Evolutionary conservation across 2,329 filamentous ascomycete species (phyloP).

Genomic region (Apiospora kogelbergensis): DNA sequence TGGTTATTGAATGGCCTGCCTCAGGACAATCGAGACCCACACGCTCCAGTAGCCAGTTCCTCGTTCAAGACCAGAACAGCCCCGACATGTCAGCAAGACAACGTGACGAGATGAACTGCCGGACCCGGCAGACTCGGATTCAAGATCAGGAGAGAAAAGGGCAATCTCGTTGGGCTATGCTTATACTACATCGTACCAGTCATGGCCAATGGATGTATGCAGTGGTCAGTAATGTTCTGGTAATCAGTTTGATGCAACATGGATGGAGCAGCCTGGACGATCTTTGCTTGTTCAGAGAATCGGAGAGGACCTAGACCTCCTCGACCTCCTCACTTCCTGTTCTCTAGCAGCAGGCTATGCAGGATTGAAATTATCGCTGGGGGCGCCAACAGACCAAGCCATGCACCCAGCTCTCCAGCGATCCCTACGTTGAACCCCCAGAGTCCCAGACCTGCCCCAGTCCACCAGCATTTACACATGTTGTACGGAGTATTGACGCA

Average conservation of each 20-base stretch:
- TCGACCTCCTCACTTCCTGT: background rate
- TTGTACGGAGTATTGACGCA: background rate
- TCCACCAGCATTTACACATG: background rate
- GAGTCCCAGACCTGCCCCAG: background rate
- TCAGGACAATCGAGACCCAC: background rate
- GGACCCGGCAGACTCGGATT: background rate
- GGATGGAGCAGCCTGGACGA: background rate
- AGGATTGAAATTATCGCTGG: background rate
- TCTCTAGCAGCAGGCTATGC: background rate
- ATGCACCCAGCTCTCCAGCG: background rate
- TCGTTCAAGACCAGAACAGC: background rate
- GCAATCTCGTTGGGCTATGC: background rate
- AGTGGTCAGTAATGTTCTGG: background rate
- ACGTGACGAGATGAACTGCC: background rate
- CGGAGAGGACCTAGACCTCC: background rate
- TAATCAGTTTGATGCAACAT: background rate
- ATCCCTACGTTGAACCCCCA: background rate
- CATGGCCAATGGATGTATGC: background rate
- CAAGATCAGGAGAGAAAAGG: background rate
- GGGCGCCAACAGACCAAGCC: background rate
- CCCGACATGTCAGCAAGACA: background rate
- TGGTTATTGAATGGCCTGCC: background rate
- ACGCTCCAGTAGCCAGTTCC: background rate
- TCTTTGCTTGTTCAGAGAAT: background rate
- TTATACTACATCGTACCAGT: background rate